Conservation (phyloP, 305 asterid species). For the Rubia tinctorum region DNA sequence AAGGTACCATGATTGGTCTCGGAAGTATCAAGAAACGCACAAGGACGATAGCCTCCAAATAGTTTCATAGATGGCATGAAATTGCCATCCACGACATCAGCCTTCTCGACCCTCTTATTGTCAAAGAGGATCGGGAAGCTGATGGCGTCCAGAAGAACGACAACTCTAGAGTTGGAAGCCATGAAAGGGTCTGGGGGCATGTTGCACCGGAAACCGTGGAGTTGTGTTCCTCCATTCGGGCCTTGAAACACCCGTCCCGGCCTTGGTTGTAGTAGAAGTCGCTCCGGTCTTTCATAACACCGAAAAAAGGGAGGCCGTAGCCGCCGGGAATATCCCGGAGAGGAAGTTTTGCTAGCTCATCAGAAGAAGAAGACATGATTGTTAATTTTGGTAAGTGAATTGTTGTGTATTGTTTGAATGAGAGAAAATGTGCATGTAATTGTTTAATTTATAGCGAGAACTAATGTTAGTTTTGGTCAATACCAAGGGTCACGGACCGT, state of each 20-base stretch:
- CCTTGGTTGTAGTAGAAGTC: conserved; percentile 44
- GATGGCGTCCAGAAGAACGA: conserved; percentile 35
- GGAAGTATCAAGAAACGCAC: conserved; percentile 44
- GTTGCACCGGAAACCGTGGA: conserved; percentile 48
- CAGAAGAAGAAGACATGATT: conserved; percentile 8
- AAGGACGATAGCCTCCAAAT: conserved; percentile 49
- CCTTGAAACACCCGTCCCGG: conserved; percentile 29
- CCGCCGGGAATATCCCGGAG: conserved; percentile 52
- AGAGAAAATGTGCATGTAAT: background rate
- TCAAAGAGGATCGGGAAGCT: conserved; percentile 53
- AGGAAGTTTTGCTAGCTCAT: conserved; percentile 20
- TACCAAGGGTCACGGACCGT: background rate
- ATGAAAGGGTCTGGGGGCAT: conserved; percentile 49
- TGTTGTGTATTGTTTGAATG: background rate
- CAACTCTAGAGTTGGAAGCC: conserved; percentile 28
- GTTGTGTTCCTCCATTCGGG: conserved; percentile 32
- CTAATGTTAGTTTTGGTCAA: background rate
- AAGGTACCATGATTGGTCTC: conserved; percentile 35
- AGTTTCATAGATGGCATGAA: conserved; percentile 50
- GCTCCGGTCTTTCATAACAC: conserved; percentile 42
- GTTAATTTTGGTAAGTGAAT: background rate
- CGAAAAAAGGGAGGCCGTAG: conserved; percentile 46
- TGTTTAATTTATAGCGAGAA: background rate
- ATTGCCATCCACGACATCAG: conserved; percentile 37
- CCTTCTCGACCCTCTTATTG: conserved; percentile 47